Evolutionary conservation across 164 flowering plant species (phyloP).

Genomic region (Warburgia ugandensis): DNA sequence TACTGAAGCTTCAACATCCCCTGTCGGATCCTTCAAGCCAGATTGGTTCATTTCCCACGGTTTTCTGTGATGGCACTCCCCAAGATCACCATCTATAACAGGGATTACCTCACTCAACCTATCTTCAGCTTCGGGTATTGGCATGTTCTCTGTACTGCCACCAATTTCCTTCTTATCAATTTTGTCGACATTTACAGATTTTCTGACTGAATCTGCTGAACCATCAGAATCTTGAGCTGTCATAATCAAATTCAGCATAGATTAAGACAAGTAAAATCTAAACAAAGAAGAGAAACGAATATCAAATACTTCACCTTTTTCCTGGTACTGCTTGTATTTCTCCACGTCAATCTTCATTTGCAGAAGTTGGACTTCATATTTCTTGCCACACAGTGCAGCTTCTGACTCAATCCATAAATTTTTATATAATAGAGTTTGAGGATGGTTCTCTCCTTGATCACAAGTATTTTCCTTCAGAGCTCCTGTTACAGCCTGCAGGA

Average conservation of each 20-base stretch:
- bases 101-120: background rate
- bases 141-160: constrained; percentile 3
- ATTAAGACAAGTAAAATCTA: background rate
- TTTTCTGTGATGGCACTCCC: background rate
- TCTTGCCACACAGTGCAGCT: constrained; percentile 67
- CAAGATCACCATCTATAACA: too few species aligned
- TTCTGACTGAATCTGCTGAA: constrained; percentile 12
- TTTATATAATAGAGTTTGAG: constrained; percentile 48
- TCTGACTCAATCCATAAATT: constrained; percentile 92
- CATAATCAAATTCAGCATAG: background rate
- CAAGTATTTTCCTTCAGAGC: constrained; percentile 45
- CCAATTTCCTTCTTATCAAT: constrained; percentile 7
- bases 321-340: constrained; percentile 3
- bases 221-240: background rate
- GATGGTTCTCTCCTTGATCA: constrained; percentile 31
- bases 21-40: constrained; percentile 3
- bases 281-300: background rate
- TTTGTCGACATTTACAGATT: constrained; percentile 10
- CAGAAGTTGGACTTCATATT: constrained; percentile 48
- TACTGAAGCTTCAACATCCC: constrained; percentile 36
- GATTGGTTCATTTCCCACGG: constrained; percentile 13
- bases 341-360: constrained; percentile 14
- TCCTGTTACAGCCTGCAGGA: constrained; percentile 54
- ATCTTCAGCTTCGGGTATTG: constrained; percentile 8
- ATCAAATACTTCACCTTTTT: constrained; percentile 12